A percentile compares a stretch with the other conserved stretches of the same genome.
These are phyloP conservation scores for Amauroascus verrucosus DNA, from an alignment of 2,329 filamentous ascomycete species.

Conservation along the genomic window DNA sequence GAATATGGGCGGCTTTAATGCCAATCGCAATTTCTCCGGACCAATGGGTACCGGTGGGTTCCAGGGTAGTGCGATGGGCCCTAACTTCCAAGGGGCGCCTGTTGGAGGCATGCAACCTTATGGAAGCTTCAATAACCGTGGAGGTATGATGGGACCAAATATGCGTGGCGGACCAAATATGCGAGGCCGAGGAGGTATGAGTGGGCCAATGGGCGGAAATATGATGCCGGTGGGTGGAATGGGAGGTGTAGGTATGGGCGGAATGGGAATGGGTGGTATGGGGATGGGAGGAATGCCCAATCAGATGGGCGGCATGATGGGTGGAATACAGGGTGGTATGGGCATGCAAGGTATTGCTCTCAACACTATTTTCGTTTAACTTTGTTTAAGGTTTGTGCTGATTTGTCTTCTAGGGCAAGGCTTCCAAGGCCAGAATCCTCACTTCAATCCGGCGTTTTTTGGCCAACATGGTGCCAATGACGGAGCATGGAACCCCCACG, in stretches of 20 bases:
- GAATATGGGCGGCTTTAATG: conserved; percentile 43
- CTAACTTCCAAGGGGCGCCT: conserved; percentile 36
- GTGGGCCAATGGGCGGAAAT: conserved; percentile 42
- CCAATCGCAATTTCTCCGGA: conserved; percentile 41
- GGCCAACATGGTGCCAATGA: conserved; percentile 40
- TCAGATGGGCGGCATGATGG: conserved; percentile 51
- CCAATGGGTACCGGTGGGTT: conserved; percentile 36
- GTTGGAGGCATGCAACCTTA: conserved; percentile 45
- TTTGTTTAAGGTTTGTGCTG: conserved; percentile 14
- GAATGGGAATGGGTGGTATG: conserved; percentile 45
- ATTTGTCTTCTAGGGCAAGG: conserved; percentile 23
- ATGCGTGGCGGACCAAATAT: conserved; percentile 23
- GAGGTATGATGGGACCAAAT: conserved; percentile 42
- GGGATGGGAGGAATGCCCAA: conserved; percentile 45
- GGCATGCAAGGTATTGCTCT: conserved; percentile 40
- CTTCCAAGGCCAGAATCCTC: conserved; percentile 58
- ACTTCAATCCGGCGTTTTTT: conserved; percentile 68
- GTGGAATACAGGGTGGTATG: conserved; percentile 39
- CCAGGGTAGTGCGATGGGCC: conserved; percentile 33
- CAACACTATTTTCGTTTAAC: conserved; percentile 8
- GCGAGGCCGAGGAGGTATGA: conserved; percentile 47
- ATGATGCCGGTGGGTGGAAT: conserved; percentile 34
- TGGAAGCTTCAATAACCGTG: conserved; percentile 38
- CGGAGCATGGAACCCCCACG: conserved; percentile 70
- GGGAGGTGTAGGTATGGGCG: conserved; percentile 40